These are phyloP conservation scores for Scenedesmus sp. DNA, from an alignment of 163 green algal species.

Conservation along the genomic window DNA sequence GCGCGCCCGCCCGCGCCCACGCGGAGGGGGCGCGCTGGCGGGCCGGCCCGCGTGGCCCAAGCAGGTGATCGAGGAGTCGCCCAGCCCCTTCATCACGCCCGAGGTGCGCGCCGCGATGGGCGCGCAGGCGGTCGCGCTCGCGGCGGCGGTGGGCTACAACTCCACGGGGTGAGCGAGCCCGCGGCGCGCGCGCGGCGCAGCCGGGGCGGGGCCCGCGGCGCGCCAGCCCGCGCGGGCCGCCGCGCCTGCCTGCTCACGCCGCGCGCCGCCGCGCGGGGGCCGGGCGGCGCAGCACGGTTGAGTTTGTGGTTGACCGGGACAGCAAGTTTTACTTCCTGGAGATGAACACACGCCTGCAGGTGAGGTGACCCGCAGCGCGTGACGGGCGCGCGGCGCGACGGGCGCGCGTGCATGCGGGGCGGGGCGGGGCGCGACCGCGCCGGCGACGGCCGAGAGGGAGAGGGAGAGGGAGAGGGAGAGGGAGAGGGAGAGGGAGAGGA, in stretches of 20 bases:
- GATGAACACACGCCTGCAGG: conserved; percentile 88
- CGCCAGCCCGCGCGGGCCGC: too few species aligned
- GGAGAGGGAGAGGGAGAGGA: too few species aligned
- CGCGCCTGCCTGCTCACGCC: too few species aligned
- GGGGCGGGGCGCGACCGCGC: too few species aligned
- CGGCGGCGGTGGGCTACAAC: conserved; percentile 60
- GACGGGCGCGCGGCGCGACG: not conserved
- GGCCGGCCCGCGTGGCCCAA: conserved; percentile 54
- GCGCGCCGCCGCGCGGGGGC: too few species aligned
- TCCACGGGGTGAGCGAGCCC: conserved; percentile 54
- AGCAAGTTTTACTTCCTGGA: conserved; percentile 89
- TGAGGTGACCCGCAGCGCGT: conserved; percentile 8
- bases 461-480: too few species aligned
- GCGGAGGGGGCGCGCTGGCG: too few species aligned
- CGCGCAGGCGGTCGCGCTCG: conserved; percentile 57
- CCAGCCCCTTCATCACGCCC: conserved; percentile 52
- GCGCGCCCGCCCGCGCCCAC: too few species aligned
- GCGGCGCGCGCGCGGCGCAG: not conserved
- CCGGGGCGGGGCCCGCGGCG: too few species aligned
- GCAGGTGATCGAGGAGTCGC: conserved; percentile 65
- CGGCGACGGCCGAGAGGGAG: too few species aligned
- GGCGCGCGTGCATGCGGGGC: not conserved
- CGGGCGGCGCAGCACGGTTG: conserved; percentile 39
- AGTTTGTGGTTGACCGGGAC: conserved; percentile 43
- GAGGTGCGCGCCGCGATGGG: conserved; percentile 60